Evolutionary conservation across 108 stramenopile genomes (phyloP).

Genomic region (Asterionellopsis glacialis): DNA sequence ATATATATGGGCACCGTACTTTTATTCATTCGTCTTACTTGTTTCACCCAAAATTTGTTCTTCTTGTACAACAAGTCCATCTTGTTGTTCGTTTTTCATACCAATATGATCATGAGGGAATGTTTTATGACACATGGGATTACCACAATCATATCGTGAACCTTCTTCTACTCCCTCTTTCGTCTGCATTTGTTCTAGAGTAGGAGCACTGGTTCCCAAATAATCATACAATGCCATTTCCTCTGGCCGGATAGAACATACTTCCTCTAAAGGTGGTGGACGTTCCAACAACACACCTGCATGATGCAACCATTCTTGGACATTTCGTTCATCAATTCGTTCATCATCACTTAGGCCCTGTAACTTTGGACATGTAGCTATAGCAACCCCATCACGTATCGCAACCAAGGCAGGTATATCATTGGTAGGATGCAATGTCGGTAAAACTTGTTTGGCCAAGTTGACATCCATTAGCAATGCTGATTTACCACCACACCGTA

Average conservation of each 20-base stretch:
- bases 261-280: slow-evolving; percentile 42
- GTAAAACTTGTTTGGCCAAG: slow-evolving; percentile 21
- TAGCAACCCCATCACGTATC: slow-evolving; percentile 52
- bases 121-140: slow-evolving; percentile 57
- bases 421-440: slow-evolving; percentile 25
- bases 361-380: slow-evolving; percentile 47
- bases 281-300: slow-evolving; percentile 45
- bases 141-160: slow-evolving; percentile 64
- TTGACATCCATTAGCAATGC: slow-evolving; percentile 35
- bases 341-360: slow-evolving; percentile 27
- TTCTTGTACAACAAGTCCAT: slow-evolving; percentile 64
- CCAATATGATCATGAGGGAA: slow-evolving; percentile 83
- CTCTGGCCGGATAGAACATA: slow-evolving; percentile 76
- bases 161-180: slow-evolving; percentile 17
- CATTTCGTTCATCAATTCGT: slow-evolving; percentile 35
- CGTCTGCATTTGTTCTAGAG: slow-evolving; percentile 7
- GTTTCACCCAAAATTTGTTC: slow-evolving; percentile 10
- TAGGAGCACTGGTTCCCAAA: too few relatives aligned
- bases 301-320: slow-evolving; percentile 64
- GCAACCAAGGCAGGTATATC: slow-evolving; percentile 72
- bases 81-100: slow-evolving; percentile 52
- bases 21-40: neutral
- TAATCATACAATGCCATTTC: slow-evolving; percentile 62
- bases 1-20: neutral
- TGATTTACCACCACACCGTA: slow-evolving; percentile 50